Evolutionary conservation across 1,284 basidiomycete genomes (phyloP), one percentile per base, ranked within the genome.

Genomic region (Leccinum griseonigrum): DNA sequence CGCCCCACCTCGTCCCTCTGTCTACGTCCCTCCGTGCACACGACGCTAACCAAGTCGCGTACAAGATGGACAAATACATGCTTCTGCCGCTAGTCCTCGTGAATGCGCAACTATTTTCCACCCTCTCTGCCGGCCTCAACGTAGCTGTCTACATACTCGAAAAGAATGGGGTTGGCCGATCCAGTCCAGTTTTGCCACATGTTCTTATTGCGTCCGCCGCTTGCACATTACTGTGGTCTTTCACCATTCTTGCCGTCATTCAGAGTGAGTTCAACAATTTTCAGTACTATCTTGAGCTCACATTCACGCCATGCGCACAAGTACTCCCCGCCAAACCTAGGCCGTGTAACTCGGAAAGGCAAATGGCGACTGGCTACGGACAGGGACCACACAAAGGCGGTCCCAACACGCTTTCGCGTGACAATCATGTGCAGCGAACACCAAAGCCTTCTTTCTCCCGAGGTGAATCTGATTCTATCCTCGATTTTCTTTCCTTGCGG

Each of bases 401-500:
- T 52, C 14, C 10, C 13, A 28, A 28, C 48, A 48, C 3, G 46
- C 14, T 54, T 60, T 48, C 52, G 10, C 54, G 22, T n/a, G 57
- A 51, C 26, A 56, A 62, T 53, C 57, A 34, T 28, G 2, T 18
- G 6, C 22, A 55, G 3, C 63, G 63, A 40, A 60, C 58, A n/a
- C 61, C 56, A 54, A 74, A 74, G 8, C 64, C 63, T 40, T 64
- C 69, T 3, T 46, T 73, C 52, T 63, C 68, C 26, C 62, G 64
- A 10, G 63, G 66, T 26, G 66, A 63, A 63, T 70, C 72, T 38
- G 74, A 74, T 63, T 70, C 72, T 32, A 28, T 69, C 0, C 63
- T 74, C 28, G 72, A 74, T 60, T 74, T 76, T 52, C 72, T 76
- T 60, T 76, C 74, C 14, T 59, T 74, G 62, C 72, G 71, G 57